These are phyloP conservation scores for Rhexocercosporidium sp. DNA, from an alignment of 2,329 filamentous ascomycete species.

Conservation along the genomic window DNA sequence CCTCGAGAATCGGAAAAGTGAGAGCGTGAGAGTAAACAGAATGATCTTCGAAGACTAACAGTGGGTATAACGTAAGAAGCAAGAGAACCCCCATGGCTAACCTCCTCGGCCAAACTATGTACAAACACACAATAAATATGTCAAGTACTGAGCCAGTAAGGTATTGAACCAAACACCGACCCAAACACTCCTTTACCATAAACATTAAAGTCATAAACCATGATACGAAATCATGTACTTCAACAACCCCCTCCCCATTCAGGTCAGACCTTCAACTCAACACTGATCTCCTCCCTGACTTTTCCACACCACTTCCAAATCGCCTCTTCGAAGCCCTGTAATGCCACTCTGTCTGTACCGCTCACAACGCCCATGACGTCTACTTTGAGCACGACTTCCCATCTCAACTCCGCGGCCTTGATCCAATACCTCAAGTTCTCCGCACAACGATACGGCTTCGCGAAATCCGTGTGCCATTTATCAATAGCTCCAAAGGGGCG, in stretches of 20 bases:
- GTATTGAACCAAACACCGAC: slow-evolving; percentile 4
- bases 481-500: slow-evolving; percentile 90
- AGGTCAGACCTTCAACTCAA: slow-evolving; percentile 58
- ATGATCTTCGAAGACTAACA: slow-evolving; percentile 12
- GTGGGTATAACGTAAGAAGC: slow-evolving; percentile 14
- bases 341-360: slow-evolving; percentile 68
- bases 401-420: slow-evolving; percentile 93
- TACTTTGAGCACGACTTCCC: slow-evolving; percentile 83
- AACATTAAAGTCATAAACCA: slow-evolving; percentile 25
- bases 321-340: slow-evolving; percentile 83
- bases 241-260: not conserved
- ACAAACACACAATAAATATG: slow-evolving; percentile 3
- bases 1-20: not conserved
- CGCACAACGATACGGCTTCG: slow-evolving; percentile 90
- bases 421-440: slow-evolving; percentile 96
- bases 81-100: slow-evolving; percentile 3
- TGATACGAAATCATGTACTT: not conserved
- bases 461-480: slow-evolving; percentile 87
- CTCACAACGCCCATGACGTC: slow-evolving; percentile 89
- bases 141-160: not conserved
- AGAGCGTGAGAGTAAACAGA: slow-evolving; percentile 2
- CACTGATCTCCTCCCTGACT: slow-evolving; percentile 82
- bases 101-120: not conserved
- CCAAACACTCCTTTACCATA: slow-evolving; percentile 4
- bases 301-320: slow-evolving; percentile 82